phyloP scores from a whole-genome alignment of 2,329 filamentous ascomycete genomes.

The Aspergillus pseudonomiae region DNA sequence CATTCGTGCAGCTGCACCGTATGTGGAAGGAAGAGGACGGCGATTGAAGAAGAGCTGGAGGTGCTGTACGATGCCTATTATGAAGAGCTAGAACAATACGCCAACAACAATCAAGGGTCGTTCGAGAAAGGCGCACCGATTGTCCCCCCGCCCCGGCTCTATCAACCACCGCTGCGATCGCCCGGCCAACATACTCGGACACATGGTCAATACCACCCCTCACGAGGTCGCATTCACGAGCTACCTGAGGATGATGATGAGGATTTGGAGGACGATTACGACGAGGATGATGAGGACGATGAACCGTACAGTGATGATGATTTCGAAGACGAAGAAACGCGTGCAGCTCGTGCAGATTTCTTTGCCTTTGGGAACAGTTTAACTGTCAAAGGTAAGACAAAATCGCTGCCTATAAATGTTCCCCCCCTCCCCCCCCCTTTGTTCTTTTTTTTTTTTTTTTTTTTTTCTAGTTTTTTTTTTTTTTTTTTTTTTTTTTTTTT shows the following conservation, averaged over 20 bases:
- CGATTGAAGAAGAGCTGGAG: slow-evolving; percentile 97
- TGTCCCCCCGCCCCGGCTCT: slow-evolving; percentile 67
- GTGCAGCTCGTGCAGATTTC: slow-evolving; percentile 74
- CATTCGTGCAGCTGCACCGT: slow-evolving; percentile 98
- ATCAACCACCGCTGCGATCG: slow-evolving; percentile 59
- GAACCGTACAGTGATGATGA: slow-evolving; percentile 69
- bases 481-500: slow-evolving; percentile 18
- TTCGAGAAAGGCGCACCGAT: slow-evolving; percentile 67
- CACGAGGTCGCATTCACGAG: slow-evolving; percentile 70
- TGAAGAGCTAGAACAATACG: slow-evolving; percentile 95
- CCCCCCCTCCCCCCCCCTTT: neutral
- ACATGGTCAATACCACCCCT: slow-evolving; percentile 64
- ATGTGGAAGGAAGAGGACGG: slow-evolving; percentile 91
- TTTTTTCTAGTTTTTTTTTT: slow-evolving; percentile 6
- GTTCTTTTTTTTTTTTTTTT: slow-evolving; percentile 6
- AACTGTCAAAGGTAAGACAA: slow-evolving; percentile 75
- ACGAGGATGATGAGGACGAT: slow-evolving; percentile 72
- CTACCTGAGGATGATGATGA: slow-evolving; percentile 57
- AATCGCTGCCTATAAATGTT: slow-evolving; percentile 2
- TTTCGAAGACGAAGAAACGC: slow-evolving; percentile 64
- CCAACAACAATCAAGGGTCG: slow-evolving; percentile 73
- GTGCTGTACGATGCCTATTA: slow-evolving; percentile 99
- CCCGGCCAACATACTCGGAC: slow-evolving; percentile 60
- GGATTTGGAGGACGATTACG: slow-evolving; percentile 58
- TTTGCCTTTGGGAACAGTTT: slow-evolving; percentile 97